These are phyloP conservation scores for Cercospora janseana DNA, from an alignment of 2,329 filamentous ascomycete species.

Conservation along the genomic window DNA sequence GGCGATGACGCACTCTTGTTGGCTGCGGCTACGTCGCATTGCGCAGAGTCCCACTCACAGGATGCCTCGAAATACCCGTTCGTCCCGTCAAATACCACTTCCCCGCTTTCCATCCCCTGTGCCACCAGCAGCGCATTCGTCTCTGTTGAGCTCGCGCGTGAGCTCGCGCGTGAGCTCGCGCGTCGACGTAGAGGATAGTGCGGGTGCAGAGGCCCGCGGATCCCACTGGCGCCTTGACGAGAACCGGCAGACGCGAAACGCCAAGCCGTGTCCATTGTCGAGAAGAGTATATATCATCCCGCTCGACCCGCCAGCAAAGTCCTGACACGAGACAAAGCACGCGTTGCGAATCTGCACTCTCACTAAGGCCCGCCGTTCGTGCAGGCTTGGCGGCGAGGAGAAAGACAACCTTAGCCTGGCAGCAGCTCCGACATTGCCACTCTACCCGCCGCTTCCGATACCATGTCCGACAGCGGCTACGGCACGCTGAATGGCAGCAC, in stretches of 20 bases:
- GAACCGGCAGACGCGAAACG: neutral
- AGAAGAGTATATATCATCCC: constrained; percentile 8
- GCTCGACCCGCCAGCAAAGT: neutral
- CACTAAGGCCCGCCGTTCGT: too few species aligned
- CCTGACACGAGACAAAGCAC: too few species aligned
- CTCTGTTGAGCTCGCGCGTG: too few species aligned
- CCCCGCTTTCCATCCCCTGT: too few species aligned
- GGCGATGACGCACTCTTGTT: neutral
- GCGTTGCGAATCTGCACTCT: too few species aligned
- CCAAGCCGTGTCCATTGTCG: neutral
- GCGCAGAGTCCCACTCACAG: neutral
- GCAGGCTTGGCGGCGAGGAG: too few species aligned
- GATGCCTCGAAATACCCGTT: neutral
- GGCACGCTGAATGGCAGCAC: constrained; percentile 18
- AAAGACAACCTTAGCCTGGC: neutral
- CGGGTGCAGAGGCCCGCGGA: constrained; percentile 2
- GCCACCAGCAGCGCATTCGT: too few species aligned
- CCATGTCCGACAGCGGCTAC: constrained; percentile 20
- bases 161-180: neutral
- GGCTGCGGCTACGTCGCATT: neutral
- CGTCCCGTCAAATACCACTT: neutral
- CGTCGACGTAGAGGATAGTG: neutral
- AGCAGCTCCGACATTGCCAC: constrained; percentile 3
- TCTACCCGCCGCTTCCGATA: constrained; percentile 17
- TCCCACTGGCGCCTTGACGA: neutral